Evolutionary conservation across 805 yeast species (phyloP).

Genomic region (Metschnikowia kunwiensis): DNA sequence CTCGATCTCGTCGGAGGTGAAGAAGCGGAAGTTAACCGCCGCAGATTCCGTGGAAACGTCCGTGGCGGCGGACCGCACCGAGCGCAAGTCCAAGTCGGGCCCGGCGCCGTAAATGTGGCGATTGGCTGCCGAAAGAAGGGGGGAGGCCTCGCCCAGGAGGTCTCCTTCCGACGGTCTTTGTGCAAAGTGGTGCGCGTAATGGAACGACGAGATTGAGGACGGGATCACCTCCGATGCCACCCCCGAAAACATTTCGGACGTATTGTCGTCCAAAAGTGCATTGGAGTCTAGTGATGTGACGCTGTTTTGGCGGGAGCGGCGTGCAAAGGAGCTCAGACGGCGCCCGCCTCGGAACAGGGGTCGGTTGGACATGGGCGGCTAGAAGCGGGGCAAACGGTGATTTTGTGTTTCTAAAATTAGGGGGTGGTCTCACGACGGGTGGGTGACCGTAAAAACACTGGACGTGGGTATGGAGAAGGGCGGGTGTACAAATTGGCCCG

Average conservation of each 20-base stretch:
- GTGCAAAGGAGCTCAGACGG: conserved; percentile 26
- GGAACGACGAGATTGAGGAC: conserved; percentile 73
- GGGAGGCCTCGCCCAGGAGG: conserved; percentile 31
- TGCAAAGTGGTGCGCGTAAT: conserved; percentile 57
- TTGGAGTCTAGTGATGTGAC: conserved; percentile 31
- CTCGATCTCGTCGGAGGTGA: conserved; percentile 78
- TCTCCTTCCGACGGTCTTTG: conserved; percentile 21
- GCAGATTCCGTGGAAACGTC: conserved; percentile 35
- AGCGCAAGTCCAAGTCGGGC: conserved; percentile 30
- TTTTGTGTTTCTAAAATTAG: too few species aligned
- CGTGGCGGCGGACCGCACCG: conserved; percentile 35
- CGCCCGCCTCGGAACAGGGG: conserved; percentile 21
- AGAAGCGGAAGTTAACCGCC: conserved; percentile 62
- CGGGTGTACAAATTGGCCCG: too few species aligned
- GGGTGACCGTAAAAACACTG: too few species aligned
- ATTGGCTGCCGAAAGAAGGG: conserved; percentile 27
- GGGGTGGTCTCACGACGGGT: too few species aligned
- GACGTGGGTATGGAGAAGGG: too few species aligned
- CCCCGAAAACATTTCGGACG: conserved; percentile 71
- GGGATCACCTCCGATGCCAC: conserved; percentile 76
- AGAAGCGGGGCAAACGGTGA: background rate
- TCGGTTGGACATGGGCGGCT: conserved; percentile 5
- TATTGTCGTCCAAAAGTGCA: conserved; percentile 51
- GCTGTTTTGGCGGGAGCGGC: conserved; percentile 31
- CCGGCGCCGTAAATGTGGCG: conserved; percentile 11